Percentiles rank a stretch among this genome's conserved stretches.
phyloP scores from a whole-genome alignment of 345 rosid species.

The Eucalyptus microcorys region DNA sequence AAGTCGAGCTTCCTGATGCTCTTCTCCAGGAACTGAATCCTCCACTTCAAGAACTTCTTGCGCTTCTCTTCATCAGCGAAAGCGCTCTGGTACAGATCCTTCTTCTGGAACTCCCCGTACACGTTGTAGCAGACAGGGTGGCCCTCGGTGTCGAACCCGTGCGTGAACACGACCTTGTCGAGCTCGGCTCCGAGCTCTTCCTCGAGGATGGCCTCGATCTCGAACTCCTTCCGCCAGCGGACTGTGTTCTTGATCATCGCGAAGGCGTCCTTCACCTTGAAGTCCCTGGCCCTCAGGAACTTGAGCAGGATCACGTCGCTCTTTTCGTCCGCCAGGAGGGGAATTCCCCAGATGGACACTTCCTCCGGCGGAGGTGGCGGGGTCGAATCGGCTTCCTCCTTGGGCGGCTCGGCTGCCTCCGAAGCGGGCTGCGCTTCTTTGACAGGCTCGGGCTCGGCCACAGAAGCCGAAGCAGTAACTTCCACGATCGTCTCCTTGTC shows the following conservation, averaged over 20 bases:
- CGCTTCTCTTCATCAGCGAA: constrained; percentile 31
- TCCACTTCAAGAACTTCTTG: constrained; percentile 28
- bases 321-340: constrained; percentile 20
- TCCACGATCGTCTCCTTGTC: constrained; percentile 70
- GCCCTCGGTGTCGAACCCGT: constrained; percentile 24
- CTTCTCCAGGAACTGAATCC: constrained; percentile 34
- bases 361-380: constrained; percentile 14
- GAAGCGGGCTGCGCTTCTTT: neutral
- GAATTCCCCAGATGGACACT: constrained; percentile 33
- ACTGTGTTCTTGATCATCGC: constrained; percentile 33
- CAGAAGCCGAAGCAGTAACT: constrained; percentile 16
- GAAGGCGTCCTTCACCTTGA: constrained; percentile 40
- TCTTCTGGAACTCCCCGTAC: constrained; percentile 21
- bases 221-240: constrained; percentile 35
- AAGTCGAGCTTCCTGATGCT: constrained; percentile 40
- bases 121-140: constrained; percentile 52
- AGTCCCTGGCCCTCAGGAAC: constrained; percentile 47
- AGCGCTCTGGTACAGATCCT: constrained; percentile 20
- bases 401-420: constrained; percentile 4
- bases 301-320: constrained; percentile 35
- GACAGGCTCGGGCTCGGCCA: neutral
- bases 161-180: constrained; percentile 14
- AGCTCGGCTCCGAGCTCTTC: constrained; percentile 29
- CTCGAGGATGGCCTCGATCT: constrained; percentile 27
- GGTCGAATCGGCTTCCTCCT: neutral